phyloP scores from a whole-genome alignment of 2,329 filamentous ascomycete species.

The Cylindrodendrum hubeiense region DNA sequence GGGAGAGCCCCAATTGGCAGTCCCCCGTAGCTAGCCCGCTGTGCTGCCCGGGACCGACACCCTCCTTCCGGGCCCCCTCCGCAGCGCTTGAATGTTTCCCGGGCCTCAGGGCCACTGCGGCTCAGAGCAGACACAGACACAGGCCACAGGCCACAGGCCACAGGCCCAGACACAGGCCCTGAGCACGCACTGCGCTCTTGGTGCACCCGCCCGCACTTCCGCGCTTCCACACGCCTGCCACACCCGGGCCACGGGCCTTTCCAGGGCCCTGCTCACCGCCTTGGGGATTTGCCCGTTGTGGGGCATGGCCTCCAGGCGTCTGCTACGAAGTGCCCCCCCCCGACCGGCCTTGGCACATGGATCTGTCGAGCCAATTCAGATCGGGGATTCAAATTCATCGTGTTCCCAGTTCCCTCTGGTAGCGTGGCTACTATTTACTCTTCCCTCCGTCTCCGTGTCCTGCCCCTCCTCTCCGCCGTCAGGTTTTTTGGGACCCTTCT shows the following conservation, averaged over 20 bases:
- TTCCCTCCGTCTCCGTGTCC: slow-evolving; percentile 8
- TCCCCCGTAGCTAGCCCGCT: neutral
- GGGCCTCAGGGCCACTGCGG: neutral
- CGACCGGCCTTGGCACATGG: slow-evolving; percentile 30
- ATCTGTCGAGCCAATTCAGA: slow-evolving; percentile 41
- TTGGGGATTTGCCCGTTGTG: slow-evolving; percentile 42
- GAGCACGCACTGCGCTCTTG: neutral
- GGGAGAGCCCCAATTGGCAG: slow-evolving; percentile 2
- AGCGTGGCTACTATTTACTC: slow-evolving; percentile 27
- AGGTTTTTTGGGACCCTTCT: neutral
- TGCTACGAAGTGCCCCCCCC: slow-evolving; percentile 26
- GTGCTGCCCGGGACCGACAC: neutral
- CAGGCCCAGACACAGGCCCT: too few species aligned
- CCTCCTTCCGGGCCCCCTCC: neutral
- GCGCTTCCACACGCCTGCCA: too few species aligned
- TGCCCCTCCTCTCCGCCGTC: neutral
- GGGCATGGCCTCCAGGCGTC: slow-evolving; percentile 29
- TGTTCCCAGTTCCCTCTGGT: slow-evolving; percentile 35
- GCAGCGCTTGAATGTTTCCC: neutral
- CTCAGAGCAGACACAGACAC: too few species aligned
- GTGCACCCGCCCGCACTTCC: neutral
- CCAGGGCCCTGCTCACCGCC: slow-evolving; percentile 37
- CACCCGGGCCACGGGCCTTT: slow-evolving; percentile 9
- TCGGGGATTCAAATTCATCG: slow-evolving; percentile 42
- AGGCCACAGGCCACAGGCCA: too few species aligned